Evolutionary conservation across 2,329 filamentous ascomycete species (phyloP).

Genomic region (Colletotrichum paranaense): DNA sequence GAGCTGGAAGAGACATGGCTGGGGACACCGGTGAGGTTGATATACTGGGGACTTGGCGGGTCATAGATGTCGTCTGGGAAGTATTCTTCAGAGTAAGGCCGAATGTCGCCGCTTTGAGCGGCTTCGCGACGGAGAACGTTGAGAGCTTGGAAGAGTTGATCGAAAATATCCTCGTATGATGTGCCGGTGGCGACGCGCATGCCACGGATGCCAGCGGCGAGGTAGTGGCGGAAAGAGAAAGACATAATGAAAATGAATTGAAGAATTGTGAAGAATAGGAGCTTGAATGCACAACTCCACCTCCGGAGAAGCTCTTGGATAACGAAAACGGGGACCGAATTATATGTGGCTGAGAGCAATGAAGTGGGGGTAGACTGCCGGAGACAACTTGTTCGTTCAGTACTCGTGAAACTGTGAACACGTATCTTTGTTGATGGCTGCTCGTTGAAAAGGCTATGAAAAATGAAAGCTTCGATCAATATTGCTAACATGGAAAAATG

Average conservation of each 20-base stretch:
- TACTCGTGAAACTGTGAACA: background rate
- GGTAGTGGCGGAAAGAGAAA: background rate
- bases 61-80: background rate
- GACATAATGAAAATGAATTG: background rate
- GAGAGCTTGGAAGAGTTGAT: background rate
- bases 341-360: too few relatives aligned
- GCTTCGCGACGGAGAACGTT: background rate
- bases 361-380: background rate
- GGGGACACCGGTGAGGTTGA: background rate
- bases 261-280: accelerated
- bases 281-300: too few relatives aligned
- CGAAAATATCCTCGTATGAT: background rate
- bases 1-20: background rate
- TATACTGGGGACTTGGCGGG: too few relatives aligned
- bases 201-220: background rate
- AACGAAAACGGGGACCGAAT: too few relatives aligned
- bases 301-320: too few relatives aligned
- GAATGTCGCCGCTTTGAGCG: background rate
- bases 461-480: background rate
- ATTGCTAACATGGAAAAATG: background rate
- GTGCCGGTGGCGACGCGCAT: background rate
- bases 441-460: background rate
- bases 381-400: background rate
- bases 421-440: background rate
- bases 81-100: background rate